These are phyloP conservation scores for Arctostaphylos glauca DNA, from an alignment of 148 eudicot species.

Conservation along the genomic window DNA sequence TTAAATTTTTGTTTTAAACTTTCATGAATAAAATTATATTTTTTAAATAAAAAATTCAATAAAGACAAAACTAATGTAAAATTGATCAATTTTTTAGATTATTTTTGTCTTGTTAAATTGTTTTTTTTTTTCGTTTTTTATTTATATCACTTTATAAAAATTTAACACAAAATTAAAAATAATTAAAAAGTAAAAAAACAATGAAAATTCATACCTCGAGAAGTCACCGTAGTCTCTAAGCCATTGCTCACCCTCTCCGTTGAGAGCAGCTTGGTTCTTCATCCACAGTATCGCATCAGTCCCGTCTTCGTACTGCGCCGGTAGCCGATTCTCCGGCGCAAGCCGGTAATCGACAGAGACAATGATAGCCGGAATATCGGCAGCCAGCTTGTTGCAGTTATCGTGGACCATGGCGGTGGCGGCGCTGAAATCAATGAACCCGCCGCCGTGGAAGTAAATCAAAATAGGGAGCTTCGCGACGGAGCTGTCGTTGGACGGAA, in stretches of 20 bases:
- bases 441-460: conserved; percentile 59
- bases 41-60: too few relatives aligned
- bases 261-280: conserved; percentile 30
- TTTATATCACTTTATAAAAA: too few relatives aligned
- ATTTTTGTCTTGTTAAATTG: too few relatives aligned
- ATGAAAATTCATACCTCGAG: conserved; percentile 29
- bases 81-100: too few relatives aligned
- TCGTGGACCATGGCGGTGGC: conserved; percentile 43
- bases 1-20: too few relatives aligned
- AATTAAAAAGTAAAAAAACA: too few relatives aligned
- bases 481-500: conserved; percentile 49
- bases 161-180: too few relatives aligned
- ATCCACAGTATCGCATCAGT: conserved; percentile 58
- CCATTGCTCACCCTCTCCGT: conserved; percentile 50
- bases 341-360: conserved; percentile 53
- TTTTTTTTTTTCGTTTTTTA: too few relatives aligned
- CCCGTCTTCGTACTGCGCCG: conserved; percentile 78
- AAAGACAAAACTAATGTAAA: too few relatives aligned
- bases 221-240: conserved; percentile 55
- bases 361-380: conserved; percentile 42
- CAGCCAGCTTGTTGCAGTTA: conserved; percentile 24
- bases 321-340: conserved; percentile 69
- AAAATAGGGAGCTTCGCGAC: conserved; percentile 59
- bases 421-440: conserved; percentile 41
- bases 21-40: too few relatives aligned